phyloP scores from a whole-genome alignment of 1,139 yeast species.

The Wickerhamomyces sp. region DNA sequence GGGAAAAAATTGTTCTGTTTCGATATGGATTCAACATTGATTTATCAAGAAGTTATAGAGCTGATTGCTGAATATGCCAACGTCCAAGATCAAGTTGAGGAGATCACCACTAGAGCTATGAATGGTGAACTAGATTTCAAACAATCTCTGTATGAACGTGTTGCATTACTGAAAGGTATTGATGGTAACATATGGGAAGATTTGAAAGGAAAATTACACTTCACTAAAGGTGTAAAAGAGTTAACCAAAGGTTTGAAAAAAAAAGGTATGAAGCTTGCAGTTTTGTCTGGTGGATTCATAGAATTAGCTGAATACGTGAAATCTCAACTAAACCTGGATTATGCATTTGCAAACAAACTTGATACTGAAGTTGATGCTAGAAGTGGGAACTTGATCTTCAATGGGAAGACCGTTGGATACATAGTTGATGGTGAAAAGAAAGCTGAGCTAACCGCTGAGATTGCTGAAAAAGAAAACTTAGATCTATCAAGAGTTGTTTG shows the following conservation, averaged over 20 bases:
- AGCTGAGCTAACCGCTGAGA: constrained; percentile 63
- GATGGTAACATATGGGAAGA: constrained; percentile 74
- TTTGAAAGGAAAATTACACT: constrained; percentile 57
- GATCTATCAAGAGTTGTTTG: constrained; percentile 63
- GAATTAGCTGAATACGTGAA: constrained; percentile 82
- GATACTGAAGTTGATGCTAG: constrained; percentile 45
- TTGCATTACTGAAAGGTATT: constrained; percentile 73
- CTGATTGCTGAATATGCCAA: constrained; percentile 86
- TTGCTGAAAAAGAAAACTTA: constrained; percentile 61
- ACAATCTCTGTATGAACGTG: constrained; percentile 74
- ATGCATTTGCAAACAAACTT: constrained; percentile 80
- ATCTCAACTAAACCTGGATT: constrained; percentile 65
- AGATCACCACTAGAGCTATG: constrained; percentile 93
- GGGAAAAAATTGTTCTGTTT: constrained; percentile 71
- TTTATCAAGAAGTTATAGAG: constrained; percentile 95
- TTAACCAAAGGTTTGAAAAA: constrained; percentile 58
- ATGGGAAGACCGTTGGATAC: constrained; percentile 61
- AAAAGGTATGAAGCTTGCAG: constrained; percentile 70
- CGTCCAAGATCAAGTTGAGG: constrained; percentile 70
- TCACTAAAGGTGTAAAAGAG: constrained; percentile 82
- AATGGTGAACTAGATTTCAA: constrained; percentile 93
- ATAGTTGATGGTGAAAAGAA: constrained; percentile 85
- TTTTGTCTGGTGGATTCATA: constrained; percentile 90
- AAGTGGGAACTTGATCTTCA: constrained; percentile 32
- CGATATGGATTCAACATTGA: constrained; percentile 97